Percentiles rank a stretch among this genome's conserved stretches.
These are phyloP conservation scores for Massariosphaeria phaeospora DNA, from an alignment of 495 filamentous ascomycete species.

Conservation along the genomic window DNA sequence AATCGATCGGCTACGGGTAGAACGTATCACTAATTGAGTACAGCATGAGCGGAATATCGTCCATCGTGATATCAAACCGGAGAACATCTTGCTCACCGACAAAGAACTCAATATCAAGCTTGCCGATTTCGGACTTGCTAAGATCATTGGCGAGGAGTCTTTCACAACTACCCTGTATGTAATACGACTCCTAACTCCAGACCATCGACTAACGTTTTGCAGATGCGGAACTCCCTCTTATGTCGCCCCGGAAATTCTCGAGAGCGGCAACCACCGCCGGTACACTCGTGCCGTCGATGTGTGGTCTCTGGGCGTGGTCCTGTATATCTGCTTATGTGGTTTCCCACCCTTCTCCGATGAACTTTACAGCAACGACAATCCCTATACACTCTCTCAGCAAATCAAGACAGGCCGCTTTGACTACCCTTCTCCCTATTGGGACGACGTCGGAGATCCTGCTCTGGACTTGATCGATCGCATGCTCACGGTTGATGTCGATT, in stretches of 20 bases:
- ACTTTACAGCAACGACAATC: slow-evolving; percentile 68
- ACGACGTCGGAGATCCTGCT: slow-evolving; percentile 81
- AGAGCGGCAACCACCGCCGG: slow-evolving; percentile 67
- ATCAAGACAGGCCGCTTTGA: slow-evolving; percentile 86
- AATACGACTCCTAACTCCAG: background rate
- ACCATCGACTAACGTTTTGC: slow-evolving; percentile 17
- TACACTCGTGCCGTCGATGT: slow-evolving; percentile 96
- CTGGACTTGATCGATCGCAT: slow-evolving; percentile 93
- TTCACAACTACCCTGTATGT: slow-evolving; percentile 89
- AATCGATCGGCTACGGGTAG: no score
- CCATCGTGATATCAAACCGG: slow-evolving; percentile 97
- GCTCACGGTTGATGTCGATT: slow-evolving; percentile 79
- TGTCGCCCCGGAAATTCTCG: slow-evolving; percentile 92
- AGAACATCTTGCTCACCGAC: slow-evolving; percentile 90
- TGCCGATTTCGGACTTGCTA: slow-evolving; percentile 95
- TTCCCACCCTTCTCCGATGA: slow-evolving; percentile 98
- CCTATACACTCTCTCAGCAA: slow-evolving; percentile 82
- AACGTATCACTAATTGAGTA: no score
- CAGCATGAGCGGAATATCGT: slow-evolving; percentile 97
- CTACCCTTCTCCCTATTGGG: slow-evolving; percentile 98
- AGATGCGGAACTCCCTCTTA: slow-evolving; percentile 88
- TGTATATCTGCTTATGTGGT: slow-evolving; percentile 97
- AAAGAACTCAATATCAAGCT: slow-evolving; percentile 82
- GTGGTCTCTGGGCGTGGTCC: slow-evolving; percentile 96
- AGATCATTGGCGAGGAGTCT: slow-evolving; percentile 97